A percentile compares a stretch with the other conserved stretches of the same genome.
These are phyloP conservation scores for Geotrichum restrictum DNA, from an alignment of 1,139 yeast species.

Conservation along the genomic window DNA sequence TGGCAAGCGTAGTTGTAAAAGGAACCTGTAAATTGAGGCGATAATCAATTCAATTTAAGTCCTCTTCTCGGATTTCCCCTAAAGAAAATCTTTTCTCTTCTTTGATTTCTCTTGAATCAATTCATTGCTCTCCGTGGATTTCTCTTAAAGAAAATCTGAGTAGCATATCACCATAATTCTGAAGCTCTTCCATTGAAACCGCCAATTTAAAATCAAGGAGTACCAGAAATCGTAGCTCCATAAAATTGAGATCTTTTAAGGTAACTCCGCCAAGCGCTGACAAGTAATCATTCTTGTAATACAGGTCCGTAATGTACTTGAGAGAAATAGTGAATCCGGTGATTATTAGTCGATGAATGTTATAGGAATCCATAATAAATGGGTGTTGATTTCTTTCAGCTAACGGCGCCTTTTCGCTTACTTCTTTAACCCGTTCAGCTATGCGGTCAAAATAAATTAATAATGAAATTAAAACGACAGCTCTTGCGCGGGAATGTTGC, in stretches of 20 bases:
- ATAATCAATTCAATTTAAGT: neutral
- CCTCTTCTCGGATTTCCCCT: neutral
- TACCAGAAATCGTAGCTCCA: constrained; percentile 82
- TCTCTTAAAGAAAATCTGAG: too few relatives aligned
- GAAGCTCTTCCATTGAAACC: constrained; percentile 87
- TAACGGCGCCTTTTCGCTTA: too few relatives aligned
- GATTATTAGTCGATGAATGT: constrained; percentile 87
- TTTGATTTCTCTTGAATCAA: too few relatives aligned
- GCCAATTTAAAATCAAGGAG: constrained; percentile 80
- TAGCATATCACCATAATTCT: constrained; percentile 84
- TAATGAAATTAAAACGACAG: constrained; percentile 85
- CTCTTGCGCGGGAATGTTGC: constrained; percentile 95
- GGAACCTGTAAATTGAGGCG: too few relatives aligned
- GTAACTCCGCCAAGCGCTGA: constrained; percentile 98
- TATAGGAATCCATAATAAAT: constrained; percentile 93
- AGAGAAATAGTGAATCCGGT: constrained; percentile 97
- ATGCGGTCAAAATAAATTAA: constrained; percentile 92
- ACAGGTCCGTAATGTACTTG: constrained; percentile 91
- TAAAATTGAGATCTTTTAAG: constrained; percentile 83
- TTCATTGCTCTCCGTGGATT: too few relatives aligned
- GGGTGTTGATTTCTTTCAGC: constrained; percentile 44
- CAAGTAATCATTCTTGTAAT: constrained; percentile 90
- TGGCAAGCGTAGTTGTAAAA: too few relatives aligned
- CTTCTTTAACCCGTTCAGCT: constrained; percentile 76
- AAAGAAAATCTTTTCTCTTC: too few relatives aligned